Conservation (phyloP, 1,284 basidiomycete species). For the Cystobasidium pallidum region DNA sequence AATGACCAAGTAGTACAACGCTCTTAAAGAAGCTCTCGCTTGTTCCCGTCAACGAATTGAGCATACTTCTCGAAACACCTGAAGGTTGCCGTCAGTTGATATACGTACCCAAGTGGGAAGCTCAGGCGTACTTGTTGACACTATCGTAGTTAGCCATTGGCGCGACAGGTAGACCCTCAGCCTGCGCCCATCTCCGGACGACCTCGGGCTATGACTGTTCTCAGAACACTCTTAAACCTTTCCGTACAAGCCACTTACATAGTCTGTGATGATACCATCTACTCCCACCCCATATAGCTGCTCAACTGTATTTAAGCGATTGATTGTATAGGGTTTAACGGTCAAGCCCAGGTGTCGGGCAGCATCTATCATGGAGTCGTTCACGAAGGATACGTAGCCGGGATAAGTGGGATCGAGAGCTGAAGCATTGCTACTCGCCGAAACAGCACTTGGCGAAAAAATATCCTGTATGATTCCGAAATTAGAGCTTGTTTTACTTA, state of each 20-base stretch:
- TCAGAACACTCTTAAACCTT: background rate
- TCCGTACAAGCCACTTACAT: slow-evolving; percentile 13
- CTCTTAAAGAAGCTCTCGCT: slow-evolving; percentile 9
- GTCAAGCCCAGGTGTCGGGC: slow-evolving; percentile 67
- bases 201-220: slow-evolving; percentile 4
- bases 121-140: slow-evolving; percentile 34
- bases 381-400: slow-evolving; percentile 66
- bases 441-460: slow-evolving; percentile 67
- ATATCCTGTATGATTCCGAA: slow-evolving; percentile 58
- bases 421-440: slow-evolving; percentile 56
- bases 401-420: slow-evolving; percentile 60
- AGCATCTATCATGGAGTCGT: slow-evolving; percentile 67
- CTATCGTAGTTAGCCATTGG: slow-evolving; percentile 27
- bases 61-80: slow-evolving; percentile 39
- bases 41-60: slow-evolving; percentile 7
- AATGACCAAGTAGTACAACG: background rate
- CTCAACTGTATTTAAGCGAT: slow-evolving; percentile 66
- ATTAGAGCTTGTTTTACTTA: background rate
- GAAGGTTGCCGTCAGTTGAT: background rate
- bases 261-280: slow-evolving; percentile 75
- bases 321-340: slow-evolving; percentile 74
- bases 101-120: background rate
- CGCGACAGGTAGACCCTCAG: slow-evolving; percentile 33
- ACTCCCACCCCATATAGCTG: slow-evolving; percentile 66
- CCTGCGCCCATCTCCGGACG: slow-evolving; percentile 34